phyloP scores from a whole-genome alignment of 352 stramenopile genomes.

The Aphanomyces invadans region DNA sequence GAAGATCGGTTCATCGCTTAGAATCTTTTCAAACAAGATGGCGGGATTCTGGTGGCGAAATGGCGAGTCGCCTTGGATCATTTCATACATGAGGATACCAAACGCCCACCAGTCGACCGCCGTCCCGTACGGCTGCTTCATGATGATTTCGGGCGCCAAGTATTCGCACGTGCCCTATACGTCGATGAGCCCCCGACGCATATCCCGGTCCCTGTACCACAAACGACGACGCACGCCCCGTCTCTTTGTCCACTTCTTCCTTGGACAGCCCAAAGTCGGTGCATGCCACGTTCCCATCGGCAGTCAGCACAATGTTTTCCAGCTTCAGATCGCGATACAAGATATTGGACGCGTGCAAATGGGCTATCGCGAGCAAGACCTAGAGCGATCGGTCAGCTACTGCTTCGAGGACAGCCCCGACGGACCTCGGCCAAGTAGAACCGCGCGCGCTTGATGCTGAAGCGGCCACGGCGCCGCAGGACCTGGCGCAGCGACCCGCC shows the following conservation, averaged over 20 bases:
- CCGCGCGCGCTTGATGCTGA: slow-evolving; percentile 60
- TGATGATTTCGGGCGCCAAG: slow-evolving; percentile 58
- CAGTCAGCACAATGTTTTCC: slow-evolving; percentile 68
- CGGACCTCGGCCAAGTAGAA: slow-evolving; percentile 45
- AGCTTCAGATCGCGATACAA: slow-evolving; percentile 68
- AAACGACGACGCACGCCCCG: slow-evolving; percentile 57
- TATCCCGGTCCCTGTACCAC: too few relatives aligned
- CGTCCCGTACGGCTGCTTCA: slow-evolving; percentile 63
- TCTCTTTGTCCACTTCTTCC: slow-evolving; percentile 56
- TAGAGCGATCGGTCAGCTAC: slow-evolving; percentile 20
- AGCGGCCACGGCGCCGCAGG: slow-evolving; percentile 49
- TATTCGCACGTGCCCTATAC: slow-evolving; percentile 61
- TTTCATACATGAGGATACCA: slow-evolving; percentile 63
- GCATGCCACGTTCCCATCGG: slow-evolving; percentile 58
- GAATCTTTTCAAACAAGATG: slow-evolving; percentile 72
- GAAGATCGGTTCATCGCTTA: slow-evolving; percentile 63
- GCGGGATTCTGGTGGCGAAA: slow-evolving; percentile 59
- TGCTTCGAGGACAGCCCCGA: neutral
- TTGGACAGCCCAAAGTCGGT: slow-evolving; percentile 71
- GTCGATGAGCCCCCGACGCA: neutral
- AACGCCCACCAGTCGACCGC: slow-evolving; percentile 72
- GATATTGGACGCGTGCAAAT: slow-evolving; percentile 57
- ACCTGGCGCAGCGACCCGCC: slow-evolving; percentile 58
- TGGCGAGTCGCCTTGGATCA: slow-evolving; percentile 66
- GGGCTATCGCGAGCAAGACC: slow-evolving; percentile 56